Percentiles rank a stretch among this genome's conserved stretches.
These are phyloP conservation scores for Apiospora arundinis DNA, from an alignment of 2,329 filamentous ascomycete species.

Conservation along the genomic window DNA sequence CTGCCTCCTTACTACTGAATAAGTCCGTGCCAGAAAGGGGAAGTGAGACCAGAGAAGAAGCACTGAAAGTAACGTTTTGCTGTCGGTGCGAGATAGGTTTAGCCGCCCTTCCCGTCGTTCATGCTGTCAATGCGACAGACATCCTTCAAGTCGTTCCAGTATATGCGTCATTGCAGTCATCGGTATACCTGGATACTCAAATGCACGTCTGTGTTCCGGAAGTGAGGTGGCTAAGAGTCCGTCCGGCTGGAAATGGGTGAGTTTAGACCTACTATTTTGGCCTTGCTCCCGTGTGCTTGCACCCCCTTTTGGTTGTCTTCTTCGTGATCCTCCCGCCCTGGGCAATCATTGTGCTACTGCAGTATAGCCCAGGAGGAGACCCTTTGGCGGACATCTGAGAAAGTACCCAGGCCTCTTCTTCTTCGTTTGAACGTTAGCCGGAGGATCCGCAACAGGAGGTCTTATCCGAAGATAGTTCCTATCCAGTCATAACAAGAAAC, in stretches of 20 bases:
- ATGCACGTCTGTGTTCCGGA: neutral
- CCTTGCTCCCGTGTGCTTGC: neutral
- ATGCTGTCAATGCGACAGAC: neutral
- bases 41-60: neutral
- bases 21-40: neutral
- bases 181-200: too few species aligned
- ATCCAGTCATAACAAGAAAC: neutral
- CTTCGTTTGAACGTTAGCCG: neutral
- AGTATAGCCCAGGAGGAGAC: neutral
- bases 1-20: neutral
- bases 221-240: neutral
- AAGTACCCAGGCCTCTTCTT: neutral
- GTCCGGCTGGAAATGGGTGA: neutral
- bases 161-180: neutral
- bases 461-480: neutral
- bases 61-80: neutral
- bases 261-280: neutral
- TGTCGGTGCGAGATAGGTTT: neutral
- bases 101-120: neutral
- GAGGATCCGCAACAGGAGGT: neutral
- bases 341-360: neutral
- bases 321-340: neutral
- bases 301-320: neutral
- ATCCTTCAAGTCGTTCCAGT: neutral
- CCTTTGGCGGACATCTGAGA: neutral